Evolutionary conservation across 306 rosid species (phyloP).

Genomic region (Inga leiocalycina): DNA sequence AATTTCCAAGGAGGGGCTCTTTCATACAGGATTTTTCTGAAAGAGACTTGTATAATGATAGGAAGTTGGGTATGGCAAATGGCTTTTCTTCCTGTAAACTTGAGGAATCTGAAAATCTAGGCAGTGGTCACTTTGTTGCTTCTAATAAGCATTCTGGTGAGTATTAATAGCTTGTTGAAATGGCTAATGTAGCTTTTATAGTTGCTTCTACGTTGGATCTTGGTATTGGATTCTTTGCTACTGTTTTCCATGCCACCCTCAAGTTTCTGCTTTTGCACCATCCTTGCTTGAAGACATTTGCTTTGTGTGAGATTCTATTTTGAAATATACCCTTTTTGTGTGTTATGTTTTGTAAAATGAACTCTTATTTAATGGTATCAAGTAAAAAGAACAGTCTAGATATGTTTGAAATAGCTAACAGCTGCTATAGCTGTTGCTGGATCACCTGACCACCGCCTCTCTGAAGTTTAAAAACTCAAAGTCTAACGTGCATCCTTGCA

Average conservation of each 20-base stretch:
- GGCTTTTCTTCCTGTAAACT: constrained; percentile 54
- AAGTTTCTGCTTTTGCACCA: neutral
- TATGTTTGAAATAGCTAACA: constrained; percentile 7
- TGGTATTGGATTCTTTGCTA: constrained; percentile 11
- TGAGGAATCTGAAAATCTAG: constrained; percentile 67
- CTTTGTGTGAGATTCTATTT: neutral
- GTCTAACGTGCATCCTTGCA: neutral
- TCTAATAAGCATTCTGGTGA: constrained; percentile 77
- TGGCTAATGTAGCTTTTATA: neutral
- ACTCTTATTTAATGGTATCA: neutral
- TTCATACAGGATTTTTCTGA: constrained; percentile 55
- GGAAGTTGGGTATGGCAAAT: constrained; percentile 57
- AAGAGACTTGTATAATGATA: constrained; percentile 60
- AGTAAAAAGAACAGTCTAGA: neutral
- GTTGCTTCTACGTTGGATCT: neutral
- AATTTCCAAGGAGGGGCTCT: constrained; percentile 54
- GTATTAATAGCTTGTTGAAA: constrained; percentile 34
- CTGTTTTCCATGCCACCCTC: neutral
- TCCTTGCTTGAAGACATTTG: constrained; percentile 1
- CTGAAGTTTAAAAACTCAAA: neutral
- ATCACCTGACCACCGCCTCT: neutral
- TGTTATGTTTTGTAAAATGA: neutral
- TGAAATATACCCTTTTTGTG: neutral
- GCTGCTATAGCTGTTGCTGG: constrained; percentile 12
- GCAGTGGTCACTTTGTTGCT: constrained; percentile 43